Base-by-base conservation (phyloP, 768 basidiomycete genomes). In the Pholiota molesta region DNA sequence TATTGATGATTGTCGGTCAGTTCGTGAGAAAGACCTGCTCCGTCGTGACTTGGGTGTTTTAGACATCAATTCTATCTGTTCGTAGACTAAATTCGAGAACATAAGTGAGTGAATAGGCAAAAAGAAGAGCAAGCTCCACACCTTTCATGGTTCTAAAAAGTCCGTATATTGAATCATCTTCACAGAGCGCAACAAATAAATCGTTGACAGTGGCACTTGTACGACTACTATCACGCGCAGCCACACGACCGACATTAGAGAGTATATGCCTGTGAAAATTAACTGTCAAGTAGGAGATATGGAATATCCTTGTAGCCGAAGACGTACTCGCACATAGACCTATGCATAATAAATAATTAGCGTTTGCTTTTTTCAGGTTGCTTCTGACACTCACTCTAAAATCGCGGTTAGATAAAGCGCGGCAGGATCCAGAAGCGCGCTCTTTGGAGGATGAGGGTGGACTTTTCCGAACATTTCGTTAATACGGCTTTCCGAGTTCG, bases 341-440 rank as follows among this genome's bases (percentile, higher is more conserved):
- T 94, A 35, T 33, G n/a, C 64, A 40, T 45, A 60, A 67, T 59
- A 57, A 65, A 59, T 65, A 63, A 66, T 76, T 57, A 77, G 71
- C 68, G 68, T 62, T 64, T 63, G 65, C 55, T 62, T 57, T 57
- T 62, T 57, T 56, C 17, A 47, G 42, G 62, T 40, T 21, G 10
- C 21, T n/a, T 64, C 58, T 56, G 65, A 67, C 61, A 84, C 95
- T 79, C 74, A 96, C 95, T 97, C 95, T 31, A 97, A 80, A 65
- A 97, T 92, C 8, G 95, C 94, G 2, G 95, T 96, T 55, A 96
- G 81, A 79, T 96, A 97, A 47, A 97, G 72, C 19, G 93, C 89
- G 33, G 95, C 92, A 4, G 94, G 94, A 9, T 90, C 87, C 26
- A 95, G 74, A 9, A 91, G 80, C 7, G 82, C 73, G 19, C 83